Conservation (phyloP, 2,329 filamentous ascomycete species). For the Phaeosphaeriaceae sp. region DNA sequence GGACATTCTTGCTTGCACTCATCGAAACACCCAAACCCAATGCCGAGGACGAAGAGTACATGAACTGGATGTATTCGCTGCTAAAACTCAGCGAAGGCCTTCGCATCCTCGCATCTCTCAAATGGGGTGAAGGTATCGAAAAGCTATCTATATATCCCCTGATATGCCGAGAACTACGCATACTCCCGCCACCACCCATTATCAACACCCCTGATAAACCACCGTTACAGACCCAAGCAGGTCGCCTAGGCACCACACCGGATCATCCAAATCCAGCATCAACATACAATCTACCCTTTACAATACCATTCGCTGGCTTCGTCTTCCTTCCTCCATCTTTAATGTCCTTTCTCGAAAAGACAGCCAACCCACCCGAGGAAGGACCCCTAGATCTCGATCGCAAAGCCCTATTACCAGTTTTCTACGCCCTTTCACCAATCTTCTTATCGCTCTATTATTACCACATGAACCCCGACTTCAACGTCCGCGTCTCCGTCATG, state of each 20-base stretch:
- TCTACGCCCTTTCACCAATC: slow-evolving; percentile 41
- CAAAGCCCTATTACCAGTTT: slow-evolving; percentile 28
- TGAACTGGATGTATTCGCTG: slow-evolving; percentile 33
- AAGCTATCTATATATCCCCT: slow-evolving; percentile 39
- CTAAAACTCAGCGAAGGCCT: slow-evolving; percentile 42
- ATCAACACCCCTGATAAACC: slow-evolving; percentile 14
- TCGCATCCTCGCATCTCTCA: slow-evolving; percentile 35
- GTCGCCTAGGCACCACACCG: slow-evolving; percentile 24
- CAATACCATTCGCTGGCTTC: slow-evolving; percentile 8
- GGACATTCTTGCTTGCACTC: slow-evolving; percentile 30
- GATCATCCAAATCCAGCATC: slow-evolving; percentile 34
- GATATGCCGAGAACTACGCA: slow-evolving; percentile 34
- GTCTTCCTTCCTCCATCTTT: slow-evolving; percentile 40
- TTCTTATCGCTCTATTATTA: slow-evolving; percentile 43
- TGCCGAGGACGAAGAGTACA: slow-evolving; percentile 11
- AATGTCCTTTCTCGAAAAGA: slow-evolving; percentile 25
- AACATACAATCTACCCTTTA: slow-evolving; percentile 22
- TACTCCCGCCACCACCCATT: slow-evolving; percentile 35
- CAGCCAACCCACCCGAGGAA: slow-evolving; percentile 16
- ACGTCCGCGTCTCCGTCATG: slow-evolving; percentile 35
- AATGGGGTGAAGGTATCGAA: slow-evolving; percentile 41
- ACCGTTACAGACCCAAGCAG: slow-evolving; percentile 15
- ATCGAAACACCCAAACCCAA: slow-evolving; percentile 19
- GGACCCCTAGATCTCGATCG: slow-evolving; percentile 28
- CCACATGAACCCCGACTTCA: slow-evolving; percentile 36